phyloP scores from a whole-genome alignment of 352 stramenopile species.

The Blastocystis sp. region DNA sequence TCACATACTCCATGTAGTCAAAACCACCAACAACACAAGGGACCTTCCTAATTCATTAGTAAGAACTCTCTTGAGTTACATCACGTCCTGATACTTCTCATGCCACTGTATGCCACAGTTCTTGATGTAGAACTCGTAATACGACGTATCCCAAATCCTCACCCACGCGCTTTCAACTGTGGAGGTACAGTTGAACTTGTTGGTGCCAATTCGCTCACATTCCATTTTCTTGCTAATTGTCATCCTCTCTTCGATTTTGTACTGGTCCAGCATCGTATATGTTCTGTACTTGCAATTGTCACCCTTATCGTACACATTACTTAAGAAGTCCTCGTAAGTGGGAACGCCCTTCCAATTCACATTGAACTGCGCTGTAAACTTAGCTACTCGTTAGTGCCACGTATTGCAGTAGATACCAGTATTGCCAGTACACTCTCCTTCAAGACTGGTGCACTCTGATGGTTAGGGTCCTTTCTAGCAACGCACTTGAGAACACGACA shows the following conservation, averaged over 20 bases:
- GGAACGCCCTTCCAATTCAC: not conserved
- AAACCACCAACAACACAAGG: slow-evolving; percentile 28
- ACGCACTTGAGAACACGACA: too few species aligned
- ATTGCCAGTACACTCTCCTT: not conserved
- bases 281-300: not conserved
- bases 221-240: slow-evolving; percentile 31
- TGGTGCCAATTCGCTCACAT: not conserved
- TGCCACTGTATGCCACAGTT: slow-evolving; percentile 13
- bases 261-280: not conserved
- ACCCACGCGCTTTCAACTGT: slow-evolving; percentile 30
- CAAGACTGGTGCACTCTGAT: slow-evolving; percentile 39
- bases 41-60: slow-evolving; percentile 17
- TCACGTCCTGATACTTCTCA: slow-evolving; percentile 31
- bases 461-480: too few species aligned
- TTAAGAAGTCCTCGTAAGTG: not conserved
- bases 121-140: not conserved
- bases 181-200: slow-evolving; percentile 12
- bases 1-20: slow-evolving; percentile 6
- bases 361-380: not conserved
- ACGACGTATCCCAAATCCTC: slow-evolving; percentile 16
- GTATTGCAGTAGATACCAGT: not conserved
- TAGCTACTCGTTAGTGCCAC: not conserved
- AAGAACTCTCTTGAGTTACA: not conserved
- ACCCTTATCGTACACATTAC: not conserved
- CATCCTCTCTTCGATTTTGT: not conserved